These are phyloP conservation scores for Lactarius vividus DNA, from an alignment of 768 basidiomycete genomes.

Conservation along the genomic window DNA sequence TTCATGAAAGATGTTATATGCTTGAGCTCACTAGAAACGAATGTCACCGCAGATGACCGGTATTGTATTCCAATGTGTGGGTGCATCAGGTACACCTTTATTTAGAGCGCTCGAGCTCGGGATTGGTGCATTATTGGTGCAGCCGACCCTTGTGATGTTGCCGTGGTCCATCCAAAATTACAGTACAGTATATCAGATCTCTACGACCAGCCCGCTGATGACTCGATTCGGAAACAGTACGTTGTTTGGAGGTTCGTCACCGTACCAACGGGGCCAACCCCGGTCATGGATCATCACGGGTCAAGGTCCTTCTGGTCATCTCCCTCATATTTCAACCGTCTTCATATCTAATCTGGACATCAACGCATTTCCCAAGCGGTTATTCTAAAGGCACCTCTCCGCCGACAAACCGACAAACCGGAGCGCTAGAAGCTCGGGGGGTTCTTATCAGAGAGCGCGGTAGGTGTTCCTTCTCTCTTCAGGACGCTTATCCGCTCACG, in stretches of 20 bases:
- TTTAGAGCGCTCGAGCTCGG: not conserved
- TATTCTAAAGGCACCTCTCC: constrained; percentile 79
- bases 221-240: constrained; percentile 39
- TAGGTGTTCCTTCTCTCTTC: constrained; percentile 34
- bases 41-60: constrained; percentile 75
- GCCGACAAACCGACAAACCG: constrained; percentile 46
- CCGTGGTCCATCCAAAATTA: constrained; percentile 72
- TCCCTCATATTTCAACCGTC: constrained; percentile 51
- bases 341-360: constrained; percentile 81
- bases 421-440: constrained; percentile 80
- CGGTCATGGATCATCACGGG: constrained; percentile 34
- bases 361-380: constrained; percentile 72
- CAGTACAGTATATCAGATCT: constrained; percentile 48
- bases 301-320: constrained; percentile 63
- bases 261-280: constrained; percentile 7
- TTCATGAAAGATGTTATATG: constrained; percentile 40
- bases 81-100: constrained; percentile 49
- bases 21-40: constrained; percentile 59
- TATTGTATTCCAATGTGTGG: constrained; percentile 72
- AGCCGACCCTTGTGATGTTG: constrained; percentile 79
- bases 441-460: constrained; percentile 72
- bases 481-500: not conserved
- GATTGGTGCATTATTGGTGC: constrained; percentile 24
- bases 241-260: constrained; percentile 38
- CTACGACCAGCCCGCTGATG: constrained; percentile 51